Evolutionary conservation across 2,329 filamentous ascomycete genomes (phyloP).

Genomic region (Aspergillus pseudonomiae): DNA sequence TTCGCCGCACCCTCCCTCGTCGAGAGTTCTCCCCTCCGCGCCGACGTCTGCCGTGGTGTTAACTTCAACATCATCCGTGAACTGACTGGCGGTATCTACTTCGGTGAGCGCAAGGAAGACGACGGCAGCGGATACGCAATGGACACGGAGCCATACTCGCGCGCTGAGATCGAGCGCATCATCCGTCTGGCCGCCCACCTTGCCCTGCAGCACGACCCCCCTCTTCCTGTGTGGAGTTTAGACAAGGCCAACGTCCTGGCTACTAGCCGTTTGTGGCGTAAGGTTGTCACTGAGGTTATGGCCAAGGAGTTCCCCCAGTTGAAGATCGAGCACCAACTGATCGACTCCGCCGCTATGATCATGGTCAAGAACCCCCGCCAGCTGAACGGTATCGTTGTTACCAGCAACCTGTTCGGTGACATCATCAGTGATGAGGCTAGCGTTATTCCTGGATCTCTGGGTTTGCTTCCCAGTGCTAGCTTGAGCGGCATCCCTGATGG

Average conservation of each 20-base stretch:
- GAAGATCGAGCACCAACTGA: constrained; percentile 83
- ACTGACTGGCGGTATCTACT: constrained; percentile 92
- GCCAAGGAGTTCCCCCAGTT: constrained; percentile 85
- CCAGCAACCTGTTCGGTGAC: constrained; percentile 92
- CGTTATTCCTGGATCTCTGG: constrained; percentile 89
- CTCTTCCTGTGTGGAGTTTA: constrained; percentile 78
- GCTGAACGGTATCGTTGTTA: constrained; percentile 88
- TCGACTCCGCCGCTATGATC: constrained; percentile 96
- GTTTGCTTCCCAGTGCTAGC: constrained; percentile 84
- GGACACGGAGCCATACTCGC: constrained; percentile 86
- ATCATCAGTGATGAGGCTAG: constrained; percentile 95
- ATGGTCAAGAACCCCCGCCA: constrained; percentile 91
- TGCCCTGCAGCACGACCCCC: constrained; percentile 74
- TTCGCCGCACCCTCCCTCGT: constrained; percentile 88
- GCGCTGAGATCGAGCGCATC: constrained; percentile 84
- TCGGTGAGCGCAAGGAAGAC: constrained; percentile 81
- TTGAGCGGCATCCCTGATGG: constrained; percentile 84
- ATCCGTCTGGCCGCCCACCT: constrained; percentile 79
- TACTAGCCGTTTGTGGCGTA: constrained; percentile 85
- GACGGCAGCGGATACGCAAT: constrained; percentile 73
- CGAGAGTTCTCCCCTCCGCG: constrained; percentile 83
- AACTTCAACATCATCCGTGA: constrained; percentile 94
- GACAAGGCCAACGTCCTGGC: constrained; percentile 98
- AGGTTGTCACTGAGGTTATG: constrained; percentile 82
- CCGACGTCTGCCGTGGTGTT: constrained; percentile 79